Evolutionary conservation across 2,329 filamentous ascomycete genomes (phyloP).

Genomic region (Hansfordia pulvinata): DNA sequence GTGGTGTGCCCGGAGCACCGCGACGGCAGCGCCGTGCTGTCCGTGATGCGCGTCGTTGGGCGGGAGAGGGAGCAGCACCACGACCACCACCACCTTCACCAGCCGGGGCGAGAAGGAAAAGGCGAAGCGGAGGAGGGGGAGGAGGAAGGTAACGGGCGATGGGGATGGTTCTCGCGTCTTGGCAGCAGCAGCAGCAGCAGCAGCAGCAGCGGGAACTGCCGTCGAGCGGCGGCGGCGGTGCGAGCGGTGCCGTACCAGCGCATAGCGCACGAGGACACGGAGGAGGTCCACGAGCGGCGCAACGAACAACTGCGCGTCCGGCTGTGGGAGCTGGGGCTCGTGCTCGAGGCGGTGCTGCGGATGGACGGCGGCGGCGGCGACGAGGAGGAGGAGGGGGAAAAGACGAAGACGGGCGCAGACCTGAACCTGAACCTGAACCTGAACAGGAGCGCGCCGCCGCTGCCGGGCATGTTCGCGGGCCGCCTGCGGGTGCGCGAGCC

Average conservation of each 20-base stretch:
- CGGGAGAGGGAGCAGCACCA: too few relatives aligned
- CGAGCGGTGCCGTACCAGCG: constrained; percentile 31
- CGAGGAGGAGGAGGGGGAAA: too few relatives aligned
- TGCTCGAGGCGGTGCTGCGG: constrained; percentile 53
- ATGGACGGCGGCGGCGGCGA: constrained; percentile 43
- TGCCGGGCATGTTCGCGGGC: constrained; percentile 47
- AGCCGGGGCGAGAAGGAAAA: too few relatives aligned
- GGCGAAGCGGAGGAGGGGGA: too few relatives aligned
- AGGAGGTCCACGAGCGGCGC: constrained; percentile 52
- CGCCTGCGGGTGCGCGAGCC: constrained; percentile 55
- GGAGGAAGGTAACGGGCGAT: too few relatives aligned
- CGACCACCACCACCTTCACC: too few relatives aligned
- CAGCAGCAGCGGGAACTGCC: too few relatives aligned
- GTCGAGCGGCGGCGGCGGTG: constrained; percentile 38
- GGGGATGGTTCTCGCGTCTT: too few relatives aligned
- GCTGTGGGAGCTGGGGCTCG: constrained; percentile 63
- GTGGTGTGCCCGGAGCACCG: constrained; percentile 74
- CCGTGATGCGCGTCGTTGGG: constrained; percentile 55
- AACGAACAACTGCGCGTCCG: constrained; percentile 63
- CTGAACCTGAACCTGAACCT: too few relatives aligned
- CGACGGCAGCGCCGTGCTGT: constrained; percentile 67
- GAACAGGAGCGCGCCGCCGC: constrained; percentile 32
- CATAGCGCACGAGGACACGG: constrained; percentile 47
- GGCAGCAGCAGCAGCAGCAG: too few relatives aligned
- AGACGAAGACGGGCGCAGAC: too few relatives aligned